Percentiles rank a stretch among this genome's conserved stretches.
These are phyloP conservation scores for Agaricus blazei DNA, from an alignment of 768 basidiomycete species.

Conservation along the genomic window DNA sequence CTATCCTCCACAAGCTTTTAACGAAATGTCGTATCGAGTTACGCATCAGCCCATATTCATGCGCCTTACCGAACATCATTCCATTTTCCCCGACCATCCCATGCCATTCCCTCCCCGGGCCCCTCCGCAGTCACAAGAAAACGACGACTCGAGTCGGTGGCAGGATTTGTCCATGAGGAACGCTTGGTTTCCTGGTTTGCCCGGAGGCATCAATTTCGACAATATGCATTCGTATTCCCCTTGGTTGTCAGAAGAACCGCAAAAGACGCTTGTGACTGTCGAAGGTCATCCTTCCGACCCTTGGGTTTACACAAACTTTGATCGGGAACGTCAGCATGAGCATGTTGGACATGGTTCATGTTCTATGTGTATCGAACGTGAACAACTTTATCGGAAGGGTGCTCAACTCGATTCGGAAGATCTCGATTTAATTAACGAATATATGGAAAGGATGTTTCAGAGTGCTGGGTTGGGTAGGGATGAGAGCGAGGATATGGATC, in stretches of 20 bases:
- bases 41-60: constrained; percentile 17
- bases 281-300: constrained; percentile 4
- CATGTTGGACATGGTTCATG: constrained; percentile 5
- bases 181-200: constrained; percentile 34
- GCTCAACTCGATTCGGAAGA: constrained; percentile 7
- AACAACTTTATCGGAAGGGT: constrained; percentile 13
- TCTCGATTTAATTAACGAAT: background rate
- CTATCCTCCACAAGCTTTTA: constrained; percentile 11
- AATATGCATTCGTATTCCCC: background rate
- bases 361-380: constrained; percentile 14
- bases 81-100: background rate
- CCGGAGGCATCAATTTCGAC: constrained; percentile 15
- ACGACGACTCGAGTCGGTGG: constrained; percentile 1
- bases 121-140: background rate
- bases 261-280: background rate
- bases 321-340: constrained; percentile 21
- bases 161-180: constrained; percentile 25
- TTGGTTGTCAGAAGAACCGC: background rate
- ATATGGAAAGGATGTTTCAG: constrained; percentile 12
- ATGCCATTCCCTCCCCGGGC: background rate
- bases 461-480: constrained; percentile 10
- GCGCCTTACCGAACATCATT: constrained; percentile 10
- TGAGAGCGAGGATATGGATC: constrained; percentile 17
- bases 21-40: background rate
- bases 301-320: constrained; percentile 37